These are phyloP conservation scores for Glaciozyma martinii DNA, from an alignment of 768 basidiomycete genomes.

Conservation along the genomic window DNA sequence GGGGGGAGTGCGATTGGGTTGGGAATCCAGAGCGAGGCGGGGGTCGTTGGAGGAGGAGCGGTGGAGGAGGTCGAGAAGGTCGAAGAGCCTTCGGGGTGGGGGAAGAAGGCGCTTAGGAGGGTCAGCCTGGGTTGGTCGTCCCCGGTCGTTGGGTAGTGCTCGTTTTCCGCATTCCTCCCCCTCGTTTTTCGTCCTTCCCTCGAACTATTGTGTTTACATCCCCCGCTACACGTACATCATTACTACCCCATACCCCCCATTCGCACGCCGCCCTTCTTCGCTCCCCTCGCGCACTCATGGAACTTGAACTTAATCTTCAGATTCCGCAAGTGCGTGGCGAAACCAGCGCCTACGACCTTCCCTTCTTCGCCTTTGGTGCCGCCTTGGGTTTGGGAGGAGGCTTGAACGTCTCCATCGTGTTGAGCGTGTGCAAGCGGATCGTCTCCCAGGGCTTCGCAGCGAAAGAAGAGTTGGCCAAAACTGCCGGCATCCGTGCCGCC, in stretches of 20 bases:
- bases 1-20: background rate
- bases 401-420: conserved; percentile 2
- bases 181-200: background rate
- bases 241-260: no score
- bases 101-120: background rate
- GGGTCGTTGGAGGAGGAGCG: background rate
- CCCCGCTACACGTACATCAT: no score
- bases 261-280: no score
- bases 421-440: conserved; percentile 29
- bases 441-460: conserved; percentile 31
- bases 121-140: background rate
- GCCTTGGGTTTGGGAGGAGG: background rate
- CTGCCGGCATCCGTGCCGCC: conserved; percentile 26
- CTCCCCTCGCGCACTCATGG: no score
- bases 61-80: background rate
- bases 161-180: background rate
- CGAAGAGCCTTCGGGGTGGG: background rate
- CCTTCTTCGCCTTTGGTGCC: background rate
- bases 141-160: background rate
- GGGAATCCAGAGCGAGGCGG: background rate
- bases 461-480: conserved; percentile 29
- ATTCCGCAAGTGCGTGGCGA: no score
- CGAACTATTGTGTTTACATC: no score
- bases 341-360: background rate
- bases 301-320: no score